Conservation (phyloP, 257 asterid species). For the Scutellaria baicalensis region DNA sequence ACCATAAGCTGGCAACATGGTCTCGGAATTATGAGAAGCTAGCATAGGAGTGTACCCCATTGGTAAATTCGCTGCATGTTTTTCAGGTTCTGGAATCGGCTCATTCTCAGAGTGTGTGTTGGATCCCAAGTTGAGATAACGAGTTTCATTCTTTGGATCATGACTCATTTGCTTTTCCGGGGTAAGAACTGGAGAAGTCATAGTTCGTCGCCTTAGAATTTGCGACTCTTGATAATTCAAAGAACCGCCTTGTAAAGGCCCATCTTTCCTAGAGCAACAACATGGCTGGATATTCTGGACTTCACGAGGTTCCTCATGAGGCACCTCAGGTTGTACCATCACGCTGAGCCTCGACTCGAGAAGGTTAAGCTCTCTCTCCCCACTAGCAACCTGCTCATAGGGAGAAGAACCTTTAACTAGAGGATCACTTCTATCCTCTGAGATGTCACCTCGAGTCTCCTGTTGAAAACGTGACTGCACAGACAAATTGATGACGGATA, state of each 20-base stretch:
- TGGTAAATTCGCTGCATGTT: slow-evolving; percentile 11
- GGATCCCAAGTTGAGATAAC: slow-evolving; percentile 14
- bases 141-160: slow-evolving; percentile 16
- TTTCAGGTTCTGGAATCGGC: slow-evolving; percentile 20
- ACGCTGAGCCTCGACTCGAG: slow-evolving; percentile 21
- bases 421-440: slow-evolving; percentile 23
- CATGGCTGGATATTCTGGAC: slow-evolving; percentile 41
- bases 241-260: slow-evolving; percentile 23
- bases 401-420: slow-evolving; percentile 25
- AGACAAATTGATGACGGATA: slow-evolving; percentile 29
- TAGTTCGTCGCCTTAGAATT: slow-evolving; percentile 31
- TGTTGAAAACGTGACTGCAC: slow-evolving; percentile 22
- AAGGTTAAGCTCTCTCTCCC: slow-evolving; percentile 21
- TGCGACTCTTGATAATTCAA: slow-evolving; percentile 40
- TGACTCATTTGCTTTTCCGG: slow-evolving; percentile 25
- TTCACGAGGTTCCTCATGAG: slow-evolving; percentile 22
- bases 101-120: slow-evolving; percentile 22
- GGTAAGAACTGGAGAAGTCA: slow-evolving; percentile 28
- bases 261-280: slow-evolving; percentile 71
- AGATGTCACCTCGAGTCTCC: slow-evolving; percentile 22
- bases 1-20: slow-evolving; percentile 25
- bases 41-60: slow-evolving; percentile 7
- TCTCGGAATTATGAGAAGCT: slow-evolving; percentile 33
- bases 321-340: slow-evolving; percentile 13
- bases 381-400: slow-evolving; percentile 12